Percentiles rank a stretch among this genome's conserved stretches.
phyloP scores from a whole-genome alignment of 192 early-diverging fungal genomes.

The Gryganskiella cystojenkinii region DNA sequence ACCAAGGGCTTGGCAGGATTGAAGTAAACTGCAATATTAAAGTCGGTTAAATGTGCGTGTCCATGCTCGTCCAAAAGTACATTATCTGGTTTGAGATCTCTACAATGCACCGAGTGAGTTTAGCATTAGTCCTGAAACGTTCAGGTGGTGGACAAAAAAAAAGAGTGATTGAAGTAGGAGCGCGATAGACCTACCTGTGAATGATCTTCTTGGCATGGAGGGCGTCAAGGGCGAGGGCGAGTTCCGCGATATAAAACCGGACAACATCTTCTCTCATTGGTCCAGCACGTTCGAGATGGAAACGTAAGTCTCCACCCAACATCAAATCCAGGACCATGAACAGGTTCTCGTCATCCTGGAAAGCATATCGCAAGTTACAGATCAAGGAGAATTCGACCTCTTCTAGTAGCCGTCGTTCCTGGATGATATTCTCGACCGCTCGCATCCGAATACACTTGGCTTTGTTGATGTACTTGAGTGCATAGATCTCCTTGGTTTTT shows the following conservation, averaged over 20 bases:
- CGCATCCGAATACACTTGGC: slow-evolving; percentile 86
- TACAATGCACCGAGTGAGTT: slow-evolving; percentile 3
- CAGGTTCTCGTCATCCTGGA: slow-evolving; percentile 93
- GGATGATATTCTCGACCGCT: slow-evolving; percentile 90
- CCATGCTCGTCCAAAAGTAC: slow-evolving; percentile 82
- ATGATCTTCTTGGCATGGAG: slow-evolving; percentile 78
- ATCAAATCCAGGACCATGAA: slow-evolving; percentile 96
- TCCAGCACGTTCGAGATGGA: slow-evolving; percentile 78
- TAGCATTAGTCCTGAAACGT: too few relatives aligned
- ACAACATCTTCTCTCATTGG: slow-evolving; percentile 74
- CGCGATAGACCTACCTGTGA: slow-evolving; percentile 62
- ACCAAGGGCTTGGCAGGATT: slow-evolving; percentile 71
- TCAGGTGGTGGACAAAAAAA: background rate
- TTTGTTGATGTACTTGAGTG: slow-evolving; percentile 98
- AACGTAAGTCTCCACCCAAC: slow-evolving; percentile 95
- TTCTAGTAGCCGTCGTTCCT: slow-evolving; percentile 90
- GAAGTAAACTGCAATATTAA: slow-evolving; percentile 86
- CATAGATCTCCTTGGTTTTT: slow-evolving; percentile 79
- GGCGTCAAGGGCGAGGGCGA: slow-evolving; percentile 71
- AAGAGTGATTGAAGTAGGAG: background rate
- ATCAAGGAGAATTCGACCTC: slow-evolving; percentile 86
- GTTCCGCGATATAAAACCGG: slow-evolving; percentile 76
- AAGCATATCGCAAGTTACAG: slow-evolving; percentile 94
- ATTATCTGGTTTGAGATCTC: slow-evolving; percentile 92
- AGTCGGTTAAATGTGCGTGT: slow-evolving; percentile 87